A percentile compares a stretch with the other conserved stretches of the same genome.
Conservation (phyloP, 768 basidiomycete species). For the Naganishia vishniacii region DNA sequence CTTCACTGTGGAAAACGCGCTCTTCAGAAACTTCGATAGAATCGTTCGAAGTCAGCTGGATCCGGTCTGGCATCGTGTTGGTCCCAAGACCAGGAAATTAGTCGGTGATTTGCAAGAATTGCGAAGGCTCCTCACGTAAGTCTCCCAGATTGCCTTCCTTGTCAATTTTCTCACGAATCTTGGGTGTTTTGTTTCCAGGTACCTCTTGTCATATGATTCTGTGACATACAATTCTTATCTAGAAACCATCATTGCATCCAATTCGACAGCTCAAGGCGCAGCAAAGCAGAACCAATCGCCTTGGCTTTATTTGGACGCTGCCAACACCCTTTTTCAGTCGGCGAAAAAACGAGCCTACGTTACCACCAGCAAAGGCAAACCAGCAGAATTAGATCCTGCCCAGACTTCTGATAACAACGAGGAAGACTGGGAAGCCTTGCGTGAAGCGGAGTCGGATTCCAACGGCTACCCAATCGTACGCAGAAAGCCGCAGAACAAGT, state of each 20-base stretch:
- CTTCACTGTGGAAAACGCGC: constrained; percentile 82
- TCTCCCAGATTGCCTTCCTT: too few relatives aligned
- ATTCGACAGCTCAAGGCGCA: constrained; percentile 55
- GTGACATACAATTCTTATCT: constrained; percentile 86
- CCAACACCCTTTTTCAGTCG: constrained; percentile 72
- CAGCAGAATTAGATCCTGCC: constrained; percentile 10
- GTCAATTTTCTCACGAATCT: too few relatives aligned
- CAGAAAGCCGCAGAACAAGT: constrained; percentile 28
- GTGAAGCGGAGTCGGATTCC: constrained; percentile 32
- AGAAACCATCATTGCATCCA: constrained; percentile 72
- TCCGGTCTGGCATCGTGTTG: constrained; percentile 94
- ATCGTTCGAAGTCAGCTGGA: constrained; percentile 84
- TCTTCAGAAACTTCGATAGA: constrained; percentile 85
- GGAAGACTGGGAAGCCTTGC: constrained; percentile 54
- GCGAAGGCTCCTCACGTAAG: constrained; percentile 72
- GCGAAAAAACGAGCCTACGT: constrained; percentile 78
- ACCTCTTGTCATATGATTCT: constrained; percentile 82
- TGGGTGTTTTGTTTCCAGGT: constrained; percentile 57
- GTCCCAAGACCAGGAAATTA: constrained; percentile 82
- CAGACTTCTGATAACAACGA: constrained; percentile 53
- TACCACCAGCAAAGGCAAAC: constrained; percentile 43
- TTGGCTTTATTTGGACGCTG: constrained; percentile 82
- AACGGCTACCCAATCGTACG: constrained; percentile 13
- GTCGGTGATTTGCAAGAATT: constrained; percentile 81
- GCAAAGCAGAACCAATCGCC: constrained; percentile 66